A percentile compares a stretch with the other conserved stretches of the same genome.
phyloP scores from a whole-genome alignment of 1,284 basidiomycete genomes.

The Trichosporon coremiiforme region DNA sequence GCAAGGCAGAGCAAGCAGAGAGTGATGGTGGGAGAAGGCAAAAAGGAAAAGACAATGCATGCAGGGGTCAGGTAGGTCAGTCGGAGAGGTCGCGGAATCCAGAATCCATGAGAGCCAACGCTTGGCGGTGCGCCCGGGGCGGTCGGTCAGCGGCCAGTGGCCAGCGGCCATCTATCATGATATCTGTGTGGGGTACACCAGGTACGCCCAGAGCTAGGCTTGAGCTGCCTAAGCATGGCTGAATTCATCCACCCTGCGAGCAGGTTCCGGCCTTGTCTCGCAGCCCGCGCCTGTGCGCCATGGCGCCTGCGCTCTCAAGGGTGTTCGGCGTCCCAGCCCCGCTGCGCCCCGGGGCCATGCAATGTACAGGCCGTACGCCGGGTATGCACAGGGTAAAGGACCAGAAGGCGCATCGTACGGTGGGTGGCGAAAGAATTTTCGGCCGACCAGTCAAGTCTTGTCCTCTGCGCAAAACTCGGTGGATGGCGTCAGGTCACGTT shows the following conservation, averaged over 20 bases:
- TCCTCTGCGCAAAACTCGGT: too few species aligned
- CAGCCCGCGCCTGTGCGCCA: background rate
- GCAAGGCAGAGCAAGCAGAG: background rate
- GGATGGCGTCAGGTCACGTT: conserved; percentile 8
- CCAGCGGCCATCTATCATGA: background rate
- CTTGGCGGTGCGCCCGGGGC: background rate
- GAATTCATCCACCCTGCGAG: background rate
- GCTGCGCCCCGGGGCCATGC: too few species aligned
- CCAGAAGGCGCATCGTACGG: conserved; percentile 3
- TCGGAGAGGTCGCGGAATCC: background rate
- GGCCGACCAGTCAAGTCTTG: background rate
- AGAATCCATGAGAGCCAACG: background rate
- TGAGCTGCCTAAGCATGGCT: background rate
- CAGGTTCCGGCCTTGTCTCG: background rate
- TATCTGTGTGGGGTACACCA: conserved; percentile 5
- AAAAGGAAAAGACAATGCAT: conserved; percentile 1
- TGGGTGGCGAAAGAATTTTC: conserved; percentile 17
- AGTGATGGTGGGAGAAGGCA: background rate
- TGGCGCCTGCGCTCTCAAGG: background rate
- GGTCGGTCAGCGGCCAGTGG: background rate
- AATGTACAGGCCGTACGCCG: background rate
- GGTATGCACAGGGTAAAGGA: background rate
- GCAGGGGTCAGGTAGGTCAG: too few species aligned
- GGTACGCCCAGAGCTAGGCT: background rate
- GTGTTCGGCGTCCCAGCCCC: conserved; percentile 3